Evolutionary conservation across 805 yeast species (phyloP).

Genomic region (Blastobotrys mokoenaii): DNA sequence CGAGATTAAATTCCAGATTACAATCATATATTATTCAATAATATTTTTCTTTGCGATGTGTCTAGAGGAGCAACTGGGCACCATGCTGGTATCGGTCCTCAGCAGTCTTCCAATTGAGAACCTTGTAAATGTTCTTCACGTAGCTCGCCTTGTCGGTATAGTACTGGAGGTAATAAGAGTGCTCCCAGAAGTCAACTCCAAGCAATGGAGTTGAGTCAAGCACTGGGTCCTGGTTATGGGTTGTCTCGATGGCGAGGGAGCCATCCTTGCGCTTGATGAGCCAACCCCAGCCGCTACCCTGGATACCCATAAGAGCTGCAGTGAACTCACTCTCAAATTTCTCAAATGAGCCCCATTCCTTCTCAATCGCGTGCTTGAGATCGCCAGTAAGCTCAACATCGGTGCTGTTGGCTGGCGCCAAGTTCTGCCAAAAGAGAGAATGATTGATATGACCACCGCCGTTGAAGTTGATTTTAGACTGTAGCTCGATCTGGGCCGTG

Average conservation of each 20-base stretch:
- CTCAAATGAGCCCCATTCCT: slow-evolving; percentile 66
- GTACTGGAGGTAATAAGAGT: slow-evolving; percentile 87
- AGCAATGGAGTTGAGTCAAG: slow-evolving; percentile 57
- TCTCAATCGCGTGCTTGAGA: slow-evolving; percentile 45
- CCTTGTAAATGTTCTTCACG: slow-evolving; percentile 88
- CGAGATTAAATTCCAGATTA: no score
- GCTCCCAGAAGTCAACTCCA: slow-evolving; percentile 94
- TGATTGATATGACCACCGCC: slow-evolving; percentile 89
- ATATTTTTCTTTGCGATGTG: not conserved
- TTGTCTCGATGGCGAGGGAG: slow-evolving; percentile 66
- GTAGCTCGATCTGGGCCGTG: slow-evolving; percentile 47
- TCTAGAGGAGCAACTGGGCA: slow-evolving; percentile 1
- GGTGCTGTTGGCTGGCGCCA: slow-evolving; percentile 63
- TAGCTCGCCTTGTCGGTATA: slow-evolving; percentile 82
- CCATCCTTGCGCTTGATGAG: slow-evolving; percentile 68
- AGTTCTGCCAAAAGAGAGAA: slow-evolving; percentile 73
- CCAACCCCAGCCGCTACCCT: slow-evolving; percentile 94
- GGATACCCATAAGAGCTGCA: slow-evolving; percentile 67
- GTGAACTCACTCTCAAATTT: slow-evolving; percentile 54
- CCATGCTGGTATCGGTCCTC: slow-evolving; percentile 40
- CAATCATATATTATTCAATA: no score
- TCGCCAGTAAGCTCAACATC: slow-evolving; percentile 45
- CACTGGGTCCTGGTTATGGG: slow-evolving; percentile 81
- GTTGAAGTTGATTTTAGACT: slow-evolving; percentile 74
- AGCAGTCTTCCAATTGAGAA: slow-evolving; percentile 85